Evolutionary conservation across 257 asterid species (phyloP), one percentile per base, ranked within the genome.

Genomic region (Penstemon newberryi): DNA sequence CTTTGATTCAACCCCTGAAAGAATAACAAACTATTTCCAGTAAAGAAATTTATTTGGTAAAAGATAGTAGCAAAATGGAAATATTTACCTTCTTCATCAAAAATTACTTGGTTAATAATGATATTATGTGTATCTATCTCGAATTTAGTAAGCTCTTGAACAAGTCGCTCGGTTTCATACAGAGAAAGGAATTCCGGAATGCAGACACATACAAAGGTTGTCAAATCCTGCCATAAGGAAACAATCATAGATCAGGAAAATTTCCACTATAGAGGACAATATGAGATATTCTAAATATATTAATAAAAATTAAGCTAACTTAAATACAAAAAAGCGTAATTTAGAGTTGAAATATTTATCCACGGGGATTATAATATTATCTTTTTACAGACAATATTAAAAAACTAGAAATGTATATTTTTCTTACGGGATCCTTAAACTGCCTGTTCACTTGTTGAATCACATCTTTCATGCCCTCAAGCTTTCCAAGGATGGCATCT

Each of bases 111-210:
- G 83, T 93, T 93, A 77, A 93, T 93, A 62, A 93, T 86, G 76
- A 93, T 87, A 73, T 93, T 93, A 68, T 90, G 98, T 0, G 98
- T 87, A 70, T 93, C 98, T 15, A 93, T 93, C 95, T 93, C 97
- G 70, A 90, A 93, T 70, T 85, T 93, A 49, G 97, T 82, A 49
- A 93, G 97, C 70, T 93, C 98, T 77, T 93, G 97, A 70, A 93
- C 97, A 7, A 93, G 90, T 25, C 98, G 82, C 78, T 93, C 98
- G 7, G 97, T 93, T 82, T 93, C 98, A 52, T 93, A 93, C 38
- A 93, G 82, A 7, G 98, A 93, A 60, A 93, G 97, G 84, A 93
- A 93, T 69, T 93, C 98, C 4, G 97, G 98, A 73, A 93, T 93
- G 85, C 97, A 88, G 59, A 93, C 98, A 56, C 97, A 93, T 68